Conservation (phyloP, 495 filamentous ascomycete genomes). For the Schizothecium vesticola region DNA sequence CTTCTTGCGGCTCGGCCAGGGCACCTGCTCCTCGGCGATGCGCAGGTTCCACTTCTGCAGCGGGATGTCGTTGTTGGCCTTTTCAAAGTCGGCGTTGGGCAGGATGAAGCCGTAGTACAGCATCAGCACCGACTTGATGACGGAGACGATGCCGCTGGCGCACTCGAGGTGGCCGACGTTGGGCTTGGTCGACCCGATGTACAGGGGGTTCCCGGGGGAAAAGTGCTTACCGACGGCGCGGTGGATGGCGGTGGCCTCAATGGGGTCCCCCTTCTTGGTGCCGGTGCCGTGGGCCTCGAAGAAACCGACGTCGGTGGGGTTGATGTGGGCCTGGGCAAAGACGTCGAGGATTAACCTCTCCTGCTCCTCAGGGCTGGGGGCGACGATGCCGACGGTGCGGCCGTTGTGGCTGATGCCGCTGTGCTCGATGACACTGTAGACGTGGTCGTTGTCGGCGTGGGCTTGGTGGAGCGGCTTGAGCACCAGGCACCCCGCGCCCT, state of each 20-base stretch:
- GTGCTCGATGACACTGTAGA: constrained; percentile 51
- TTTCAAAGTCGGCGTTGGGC: constrained; percentile 48
- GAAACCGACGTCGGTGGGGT: constrained; percentile 40
- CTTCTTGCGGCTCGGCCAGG: constrained; percentile 37
- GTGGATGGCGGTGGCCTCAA: constrained; percentile 53
- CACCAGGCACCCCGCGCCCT: constrained; percentile 38
- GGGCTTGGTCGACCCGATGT: constrained; percentile 55
- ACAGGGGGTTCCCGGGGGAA: constrained; percentile 36
- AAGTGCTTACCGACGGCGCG: constrained; percentile 38
- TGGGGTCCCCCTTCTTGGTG: constrained; percentile 56
- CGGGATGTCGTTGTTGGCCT: constrained; percentile 39
- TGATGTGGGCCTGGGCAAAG: constrained; percentile 35
- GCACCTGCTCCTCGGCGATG: constrained; percentile 12
- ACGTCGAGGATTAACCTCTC: constrained; percentile 40
- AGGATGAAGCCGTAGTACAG: constrained; percentile 51
- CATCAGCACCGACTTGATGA: constrained; percentile 57
- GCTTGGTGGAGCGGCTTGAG: constrained; percentile 54
- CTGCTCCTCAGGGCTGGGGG: constrained; percentile 50
- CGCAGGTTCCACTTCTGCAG: constrained; percentile 42
- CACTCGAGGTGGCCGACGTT: constrained; percentile 58
- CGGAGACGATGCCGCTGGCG: constrained; percentile 49
- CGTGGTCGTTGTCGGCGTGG: constrained; percentile 47
- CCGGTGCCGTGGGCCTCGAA: constrained; percentile 56
- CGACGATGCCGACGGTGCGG: constrained; percentile 48
- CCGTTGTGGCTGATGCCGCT: constrained; percentile 53